Base-by-base conservation (phyloP, 1,139 yeast species). In the Arxiozyma bovina region DNA sequence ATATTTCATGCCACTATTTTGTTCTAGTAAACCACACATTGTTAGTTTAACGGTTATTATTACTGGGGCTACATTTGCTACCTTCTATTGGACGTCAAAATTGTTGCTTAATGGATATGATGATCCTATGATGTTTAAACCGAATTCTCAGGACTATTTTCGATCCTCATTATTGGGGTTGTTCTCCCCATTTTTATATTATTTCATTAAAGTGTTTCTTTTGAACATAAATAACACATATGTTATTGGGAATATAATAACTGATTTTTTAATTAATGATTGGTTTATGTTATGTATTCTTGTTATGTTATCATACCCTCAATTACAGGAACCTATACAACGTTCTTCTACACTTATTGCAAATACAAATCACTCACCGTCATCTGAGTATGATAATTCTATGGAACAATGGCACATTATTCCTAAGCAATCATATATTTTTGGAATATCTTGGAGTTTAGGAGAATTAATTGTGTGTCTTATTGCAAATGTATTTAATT, bases 111-210 rank as follows among this genome's bases (percentile, higher is more conserved):
- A 61, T 23, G 61, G 58, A 22, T 67, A 66, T 48, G 60, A 61
- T 34, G 71, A 67, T 42, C 65, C 66, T 3, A 51, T 50, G 23
- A 57, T 69, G 61, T 69, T 69, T 56, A 59, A 57, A 22, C 73
- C 73, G n/a, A 62, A 65, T 50, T 60, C 70, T 1, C 73, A 69
- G 52, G 73, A 69, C 51, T 69, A 68, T 53, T 69, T 69, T 54
- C 57, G 73, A 51, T 66, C 72, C 3, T 57, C 64, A 25, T 54
- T 69, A 42, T 54, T 69, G n/a, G 71, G 72, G 6, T 57, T 66
- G 5, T 61, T 68, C 51, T 67, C 73, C 3, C 73, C 73, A 9
- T 60, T 66, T 50, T 56, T 68, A 12, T 63, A 61, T 43, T 63
- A 60, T 45, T 66, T 68, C 50, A 53, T 68, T 41, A 66, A 64